Evolutionary conservation across 176 grass and related monocot genomes (phyloP).

Genomic region (Elymus sibiricus): DNA sequence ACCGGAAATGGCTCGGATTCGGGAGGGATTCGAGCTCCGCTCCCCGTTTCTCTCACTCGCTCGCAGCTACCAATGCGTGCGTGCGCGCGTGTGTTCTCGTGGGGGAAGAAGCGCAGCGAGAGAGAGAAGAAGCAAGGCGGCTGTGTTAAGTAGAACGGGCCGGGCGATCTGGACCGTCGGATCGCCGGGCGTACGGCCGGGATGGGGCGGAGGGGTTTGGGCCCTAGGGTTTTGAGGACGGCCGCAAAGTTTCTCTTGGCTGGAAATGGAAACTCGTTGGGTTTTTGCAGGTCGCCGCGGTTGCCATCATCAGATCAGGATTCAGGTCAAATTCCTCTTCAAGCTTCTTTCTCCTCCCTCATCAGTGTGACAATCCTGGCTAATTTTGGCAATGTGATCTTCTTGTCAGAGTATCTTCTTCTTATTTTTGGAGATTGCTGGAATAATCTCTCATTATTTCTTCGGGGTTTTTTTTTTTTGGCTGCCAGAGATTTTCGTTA

Average conservation of each 20-base stretch:
- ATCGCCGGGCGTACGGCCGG: background rate
- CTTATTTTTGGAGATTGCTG: background rate
- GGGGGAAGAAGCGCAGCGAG: conserved; percentile 29
- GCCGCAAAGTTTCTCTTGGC: background rate
- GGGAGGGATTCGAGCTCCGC: conserved; percentile 17
- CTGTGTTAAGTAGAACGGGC: conserved; percentile 57
- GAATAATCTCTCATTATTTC: background rate
- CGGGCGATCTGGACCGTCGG: conserved; percentile 1
- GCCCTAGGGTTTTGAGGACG: conserved; percentile 75
- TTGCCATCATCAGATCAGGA: too few species aligned
- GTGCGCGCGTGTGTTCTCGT: background rate
- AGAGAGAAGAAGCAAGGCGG: conserved; percentile 21
- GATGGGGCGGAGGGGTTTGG: conserved; percentile 39
- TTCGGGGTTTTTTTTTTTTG: too few species aligned
- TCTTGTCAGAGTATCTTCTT: background rate
- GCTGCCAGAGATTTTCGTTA: too few species aligned
- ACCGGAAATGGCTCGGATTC: conserved; percentile 20
- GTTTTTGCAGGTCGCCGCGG: background rate
- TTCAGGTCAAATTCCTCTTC: background rate
- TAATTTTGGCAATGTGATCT: background rate
- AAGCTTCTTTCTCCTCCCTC: background rate
- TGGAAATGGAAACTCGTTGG: background rate
- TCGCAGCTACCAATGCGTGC: background rate
- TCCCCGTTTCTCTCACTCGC: background rate
- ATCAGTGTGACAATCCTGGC: too few species aligned